Evolutionary conservation across 176 grass and related monocot genomes (phyloP), one percentile per base, ranked within the genome.

Genomic region (Puccinellia tenuiflora): DNA sequence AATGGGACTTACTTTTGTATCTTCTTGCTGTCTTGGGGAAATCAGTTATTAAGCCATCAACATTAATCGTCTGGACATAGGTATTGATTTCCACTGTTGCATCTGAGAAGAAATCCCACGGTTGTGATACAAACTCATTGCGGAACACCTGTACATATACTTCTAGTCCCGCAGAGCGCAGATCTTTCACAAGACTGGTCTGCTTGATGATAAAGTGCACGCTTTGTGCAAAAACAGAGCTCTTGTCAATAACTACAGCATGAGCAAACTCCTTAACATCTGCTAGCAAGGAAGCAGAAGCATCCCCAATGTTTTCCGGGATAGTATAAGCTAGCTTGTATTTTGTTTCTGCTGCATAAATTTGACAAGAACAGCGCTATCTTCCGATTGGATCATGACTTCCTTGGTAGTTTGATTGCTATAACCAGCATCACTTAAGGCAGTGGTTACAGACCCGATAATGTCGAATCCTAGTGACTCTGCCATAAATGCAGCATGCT

Each of bases 21-120:
- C 87, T 88, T 65, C 46, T 80, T 54, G 73, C 96, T 18, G 96
- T 98, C 73, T 60, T 86, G 0, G 96, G 96, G 59, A 90, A 98
- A 80, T 98, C 92, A 10, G 96, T 98, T 18, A 98, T 92, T 18
- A 95, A 30, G 18, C 96, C 96, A 79, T 91, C 85, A n/a, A 93
- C 33, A 0, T 60, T 54, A 77, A 86, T 56, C 52, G 56, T 54
- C 29, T 66, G 26, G 75, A 88, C 83, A 86, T 86, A 95, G 79
- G 46, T 68, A 86, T 98, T 98, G 37, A 98, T 94, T 77, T 98
- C 85, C 21, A 87, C 89, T 20, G 92, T 95, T 55, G 21, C 62
- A 74, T 98, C 96, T 10, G 47, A 28, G 34, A 91, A 86, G 80
- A 88, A 98, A 82, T 98, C 96, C 68, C 81, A 93, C 20, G 87